A percentile compares a stretch with the other conserved stretches of the same genome.
Evolutionary conservation across 1,284 basidiomycete genomes (phyloP).

Genomic region (Fomitopsis betulina): DNA sequence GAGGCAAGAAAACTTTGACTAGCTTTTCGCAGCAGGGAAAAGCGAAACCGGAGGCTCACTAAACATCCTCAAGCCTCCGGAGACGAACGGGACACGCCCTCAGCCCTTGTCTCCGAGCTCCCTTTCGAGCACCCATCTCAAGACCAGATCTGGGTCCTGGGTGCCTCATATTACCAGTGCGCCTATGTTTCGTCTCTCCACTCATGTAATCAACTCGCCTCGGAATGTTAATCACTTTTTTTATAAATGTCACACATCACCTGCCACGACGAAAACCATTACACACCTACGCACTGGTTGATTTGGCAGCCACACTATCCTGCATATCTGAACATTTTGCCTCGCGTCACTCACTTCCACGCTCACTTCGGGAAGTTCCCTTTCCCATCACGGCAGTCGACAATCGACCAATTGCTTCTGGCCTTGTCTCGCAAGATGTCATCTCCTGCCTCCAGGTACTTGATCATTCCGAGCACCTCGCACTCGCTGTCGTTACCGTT

Average conservation of each 20-base stretch:
- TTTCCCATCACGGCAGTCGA: no score
- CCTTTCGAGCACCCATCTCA: conserved; percentile 9
- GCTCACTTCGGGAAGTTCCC: conserved; percentile 22
- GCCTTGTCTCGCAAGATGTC: conserved; percentile 32
- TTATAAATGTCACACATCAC: conserved; percentile 26
- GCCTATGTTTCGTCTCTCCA: conserved; percentile 9
- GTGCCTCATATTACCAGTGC: not conserved
- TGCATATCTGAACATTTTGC: conserved; percentile 33
- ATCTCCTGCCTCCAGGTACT: conserved; percentile 21
- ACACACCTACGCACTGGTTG: conserved; percentile 28
- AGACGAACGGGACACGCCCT: conserved; percentile 20
- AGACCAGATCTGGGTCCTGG: no score
- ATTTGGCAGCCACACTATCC: conserved; percentile 31
- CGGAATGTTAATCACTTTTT: conserved; percentile 28
- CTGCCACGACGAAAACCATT: conserved; percentile 28
- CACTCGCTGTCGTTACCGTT: conserved; percentile 15
- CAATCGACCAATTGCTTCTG: conserved; percentile 32
- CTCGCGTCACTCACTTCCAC: conserved; percentile 24
- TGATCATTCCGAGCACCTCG: conserved; percentile 18
- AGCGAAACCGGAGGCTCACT: conserved; percentile 24
- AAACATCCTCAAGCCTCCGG: conserved; percentile 13
- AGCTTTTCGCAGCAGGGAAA: no score
- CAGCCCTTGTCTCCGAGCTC: not conserved
- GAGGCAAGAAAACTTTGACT: no score
- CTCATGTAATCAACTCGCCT: conserved; percentile 4